These are phyloP conservation scores for Schizosaccharomyces octosporus DNA, from an alignment of 805 yeast species.

Conservation along the genomic window DNA sequence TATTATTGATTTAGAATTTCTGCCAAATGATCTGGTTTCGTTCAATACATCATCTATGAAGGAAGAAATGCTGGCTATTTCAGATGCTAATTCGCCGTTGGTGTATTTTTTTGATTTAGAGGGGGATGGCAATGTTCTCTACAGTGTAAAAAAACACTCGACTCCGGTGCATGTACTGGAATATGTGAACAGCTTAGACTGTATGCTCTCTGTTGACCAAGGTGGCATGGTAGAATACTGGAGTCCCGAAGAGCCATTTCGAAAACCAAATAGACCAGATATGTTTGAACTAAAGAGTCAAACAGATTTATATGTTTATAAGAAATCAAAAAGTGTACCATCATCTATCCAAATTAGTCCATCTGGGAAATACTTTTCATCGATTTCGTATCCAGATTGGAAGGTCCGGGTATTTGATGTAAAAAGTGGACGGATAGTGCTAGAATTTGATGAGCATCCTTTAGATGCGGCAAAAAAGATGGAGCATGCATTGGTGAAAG, in stretches of 20 bases:
- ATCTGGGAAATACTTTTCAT: slow-evolving; percentile 13
- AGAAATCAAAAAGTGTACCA: slow-evolving; percentile 14
- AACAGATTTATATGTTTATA: slow-evolving; percentile 18
- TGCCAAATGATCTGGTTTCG: slow-evolving; percentile 13
- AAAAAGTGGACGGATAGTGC: slow-evolving; percentile 14
- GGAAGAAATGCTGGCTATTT: slow-evolving; percentile 6
- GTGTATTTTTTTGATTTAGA: slow-evolving; percentile 11
- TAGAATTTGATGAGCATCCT: slow-evolving; percentile 14
- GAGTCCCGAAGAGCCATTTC: slow-evolving; percentile 9
- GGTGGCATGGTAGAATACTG: slow-evolving; percentile 18
- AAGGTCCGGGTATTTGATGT: slow-evolving; percentile 15
- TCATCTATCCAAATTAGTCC: slow-evolving; percentile 10
- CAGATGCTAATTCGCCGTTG: slow-evolving; percentile 7
- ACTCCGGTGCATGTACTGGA: slow-evolving; percentile 9
- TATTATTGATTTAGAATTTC: slow-evolving; percentile 7
- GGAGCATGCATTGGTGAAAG: slow-evolving; percentile 8
- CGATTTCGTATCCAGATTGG: slow-evolving; percentile 15
- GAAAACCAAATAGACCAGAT: slow-evolving; percentile 8
- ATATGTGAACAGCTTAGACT: slow-evolving; percentile 10
- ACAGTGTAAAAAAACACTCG: slow-evolving; percentile 10
- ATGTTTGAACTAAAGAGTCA: slow-evolving; percentile 17
- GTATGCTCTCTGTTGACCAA: slow-evolving; percentile 13
- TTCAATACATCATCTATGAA: slow-evolving; percentile 7
- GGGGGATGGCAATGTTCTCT: slow-evolving; percentile 5
- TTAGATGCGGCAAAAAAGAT: slow-evolving; percentile 11